phyloP scores from a whole-genome alignment of 139 green algal genomes.

The Chlorella sp. region DNA sequence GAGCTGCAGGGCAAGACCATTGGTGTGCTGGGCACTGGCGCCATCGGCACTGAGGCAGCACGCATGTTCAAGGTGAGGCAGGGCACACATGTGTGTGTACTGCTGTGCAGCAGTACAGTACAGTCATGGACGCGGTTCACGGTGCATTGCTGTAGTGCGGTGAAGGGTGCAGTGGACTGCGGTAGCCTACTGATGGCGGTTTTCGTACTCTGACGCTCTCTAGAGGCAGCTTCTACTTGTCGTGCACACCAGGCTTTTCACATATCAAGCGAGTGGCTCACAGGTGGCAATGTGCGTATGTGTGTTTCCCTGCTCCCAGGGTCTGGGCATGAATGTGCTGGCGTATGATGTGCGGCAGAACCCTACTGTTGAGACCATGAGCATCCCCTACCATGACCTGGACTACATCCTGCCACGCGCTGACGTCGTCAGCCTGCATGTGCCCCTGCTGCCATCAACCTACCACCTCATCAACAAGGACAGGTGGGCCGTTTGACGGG shows the following conservation, averaged over 20 bases:
- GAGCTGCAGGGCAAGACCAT: constrained; percentile 61
- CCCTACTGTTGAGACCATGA: constrained; percentile 33
- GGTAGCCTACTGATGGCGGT: too few relatives aligned
- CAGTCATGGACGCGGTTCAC: not conserved
- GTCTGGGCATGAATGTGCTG: constrained; percentile 52
- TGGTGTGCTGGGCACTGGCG: constrained; percentile 74
- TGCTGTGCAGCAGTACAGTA: not conserved
- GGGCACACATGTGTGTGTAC: too few relatives aligned
- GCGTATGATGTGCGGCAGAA: constrained; percentile 53
- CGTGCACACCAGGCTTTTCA: too few relatives aligned
- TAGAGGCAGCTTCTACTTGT: too few relatives aligned
- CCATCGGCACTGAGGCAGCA: constrained; percentile 56
- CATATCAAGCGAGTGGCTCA: too few relatives aligned
- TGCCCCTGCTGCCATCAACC: constrained; percentile 58
- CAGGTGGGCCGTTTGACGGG: too few relatives aligned
- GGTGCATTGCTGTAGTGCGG: too few relatives aligned
- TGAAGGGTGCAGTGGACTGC: too few relatives aligned
- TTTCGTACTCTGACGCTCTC: too few relatives aligned
- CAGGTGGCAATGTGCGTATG: too few relatives aligned
- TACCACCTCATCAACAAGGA: constrained; percentile 73
- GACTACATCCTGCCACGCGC: constrained; percentile 43
- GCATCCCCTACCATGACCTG: constrained; percentile 43
- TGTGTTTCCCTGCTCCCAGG: too few relatives aligned
- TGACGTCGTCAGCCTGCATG: constrained; percentile 61
- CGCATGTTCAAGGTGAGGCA: constrained; percentile 48